Evolutionary conservation across 1,139 yeast species (phyloP).

Genomic region (Candida sp.): DNA sequence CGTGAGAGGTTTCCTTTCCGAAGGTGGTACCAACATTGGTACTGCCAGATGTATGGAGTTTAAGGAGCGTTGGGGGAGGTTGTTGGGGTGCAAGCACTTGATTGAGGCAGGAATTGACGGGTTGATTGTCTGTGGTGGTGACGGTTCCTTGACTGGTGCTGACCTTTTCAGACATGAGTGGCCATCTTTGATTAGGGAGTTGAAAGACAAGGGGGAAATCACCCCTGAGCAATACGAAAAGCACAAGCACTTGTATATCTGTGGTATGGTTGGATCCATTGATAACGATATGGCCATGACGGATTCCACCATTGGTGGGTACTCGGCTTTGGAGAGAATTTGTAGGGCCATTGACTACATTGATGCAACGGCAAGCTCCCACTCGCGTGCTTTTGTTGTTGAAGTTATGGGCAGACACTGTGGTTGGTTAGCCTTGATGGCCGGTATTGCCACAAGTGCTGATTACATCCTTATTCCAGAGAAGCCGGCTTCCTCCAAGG

Average conservation of each 20-base stretch:
- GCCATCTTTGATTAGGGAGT: slow-evolving; percentile 72
- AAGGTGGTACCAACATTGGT: slow-evolving; percentile 84
- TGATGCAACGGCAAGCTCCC: slow-evolving; percentile 85
- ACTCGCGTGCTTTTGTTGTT: slow-evolving; percentile 81
- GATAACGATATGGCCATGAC: slow-evolving; percentile 87
- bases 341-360: slow-evolving; percentile 81
- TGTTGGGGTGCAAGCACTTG: slow-evolving; percentile 69
- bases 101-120: slow-evolving; percentile 79
- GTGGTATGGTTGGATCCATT: slow-evolving; percentile 82
- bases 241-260: slow-evolving; percentile 66
- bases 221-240: slow-evolving; percentile 55
- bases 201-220: slow-evolving; percentile 53
- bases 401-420: slow-evolving; percentile 95
- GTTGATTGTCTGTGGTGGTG: slow-evolving; percentile 84
- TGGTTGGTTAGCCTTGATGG: slow-evolving; percentile 88
- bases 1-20: slow-evolving; percentile 74
- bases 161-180: slow-evolving; percentile 79
- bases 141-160: slow-evolving; percentile 85
- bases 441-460: slow-evolving; percentile 83
- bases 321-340: slow-evolving; percentile 76
- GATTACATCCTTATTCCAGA: slow-evolving; percentile 84
- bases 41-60: slow-evolving; percentile 79
- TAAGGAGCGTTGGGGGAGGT: slow-evolving; percentile 69
- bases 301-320: slow-evolving; percentile 84
- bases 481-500: slow-evolving; percentile 63